Evolutionary conservation across 2,329 filamentous ascomycete species (phyloP).

Genomic region (Aspergillus niger): DNA sequence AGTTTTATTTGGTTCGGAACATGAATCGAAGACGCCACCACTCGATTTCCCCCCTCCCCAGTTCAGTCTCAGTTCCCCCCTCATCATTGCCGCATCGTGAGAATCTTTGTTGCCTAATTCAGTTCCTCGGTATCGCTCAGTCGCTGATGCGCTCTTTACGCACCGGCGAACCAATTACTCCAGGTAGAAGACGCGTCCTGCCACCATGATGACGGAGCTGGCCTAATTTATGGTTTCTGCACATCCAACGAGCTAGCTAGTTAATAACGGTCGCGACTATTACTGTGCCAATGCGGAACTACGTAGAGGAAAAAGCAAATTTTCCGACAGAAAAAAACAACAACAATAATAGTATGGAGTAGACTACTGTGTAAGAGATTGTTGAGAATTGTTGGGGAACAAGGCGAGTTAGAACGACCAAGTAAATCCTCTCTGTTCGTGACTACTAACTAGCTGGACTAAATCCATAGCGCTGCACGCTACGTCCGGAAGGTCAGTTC

Average conservation of each 20-base stretch:
- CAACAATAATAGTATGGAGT: neutral
- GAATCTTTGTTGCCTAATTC: conserved; percentile 4
- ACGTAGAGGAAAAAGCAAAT: neutral
- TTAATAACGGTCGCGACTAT: neutral
- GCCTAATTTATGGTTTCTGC: neutral
- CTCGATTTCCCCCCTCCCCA: neutral
- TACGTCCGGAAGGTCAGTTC: neutral
- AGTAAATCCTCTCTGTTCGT: neutral
- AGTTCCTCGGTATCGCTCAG: neutral
- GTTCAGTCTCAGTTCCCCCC: neutral
- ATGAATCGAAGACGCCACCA: neutral
- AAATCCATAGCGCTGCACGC: neutral
- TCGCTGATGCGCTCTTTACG: neutral
- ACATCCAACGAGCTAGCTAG: too few relatives aligned
- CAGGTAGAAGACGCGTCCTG: neutral
- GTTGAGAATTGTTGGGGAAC: neutral
- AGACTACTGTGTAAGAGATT: neutral
- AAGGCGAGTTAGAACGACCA: neutral
- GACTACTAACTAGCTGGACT: neutral
- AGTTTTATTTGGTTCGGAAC: neutral
- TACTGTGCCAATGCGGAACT: neutral
- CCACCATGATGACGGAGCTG: neutral
- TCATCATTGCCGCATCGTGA: neutral
- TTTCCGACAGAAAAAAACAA: neutral
- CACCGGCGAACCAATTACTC: neutral